Evolutionary conservation across 495 filamentous ascomycete species (phyloP).

Genomic region (Neurospora sp.): DNA sequence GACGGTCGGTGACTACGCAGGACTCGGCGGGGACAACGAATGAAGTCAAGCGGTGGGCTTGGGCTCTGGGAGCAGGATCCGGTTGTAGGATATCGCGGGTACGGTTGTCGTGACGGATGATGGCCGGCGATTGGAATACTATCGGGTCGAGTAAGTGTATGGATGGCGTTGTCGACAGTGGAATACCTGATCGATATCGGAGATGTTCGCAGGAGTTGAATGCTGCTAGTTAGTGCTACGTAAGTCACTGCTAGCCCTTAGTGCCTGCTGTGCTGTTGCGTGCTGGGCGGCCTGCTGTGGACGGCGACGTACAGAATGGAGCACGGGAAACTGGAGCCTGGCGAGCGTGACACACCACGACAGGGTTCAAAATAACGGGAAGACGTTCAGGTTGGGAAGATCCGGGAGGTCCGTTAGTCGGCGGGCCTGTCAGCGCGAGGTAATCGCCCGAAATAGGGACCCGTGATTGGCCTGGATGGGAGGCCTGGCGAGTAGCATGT

Average conservation of each 20-base stretch:
- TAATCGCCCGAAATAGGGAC: neutral
- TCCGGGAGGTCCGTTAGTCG: neutral
- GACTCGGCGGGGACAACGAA: neutral
- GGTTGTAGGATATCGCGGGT: neutral
- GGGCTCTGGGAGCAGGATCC: neutral
- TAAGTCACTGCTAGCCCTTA: neutral
- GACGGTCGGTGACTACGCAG: neutral
- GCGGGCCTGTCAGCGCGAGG: neutral
- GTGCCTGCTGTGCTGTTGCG: neutral
- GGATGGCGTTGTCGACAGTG: neutral
- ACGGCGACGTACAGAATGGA: neutral
- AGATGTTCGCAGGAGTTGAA: neutral
- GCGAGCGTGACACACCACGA: neutral
- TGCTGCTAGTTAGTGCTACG: neutral
- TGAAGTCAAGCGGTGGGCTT: neutral
- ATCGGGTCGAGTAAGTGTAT: neutral
- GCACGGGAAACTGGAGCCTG: neutral
- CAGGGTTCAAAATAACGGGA: neutral
- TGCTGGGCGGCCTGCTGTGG: neutral
- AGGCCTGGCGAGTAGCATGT: neutral
- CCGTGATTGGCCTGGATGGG: neutral
- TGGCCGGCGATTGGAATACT: neutral
- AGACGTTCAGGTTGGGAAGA: neutral
- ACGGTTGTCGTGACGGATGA: neutral
- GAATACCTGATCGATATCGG: neutral